Evolutionary conservation across 2,329 filamentous ascomycete species (phyloP).

Genomic region (Raffaelea arxii): DNA sequence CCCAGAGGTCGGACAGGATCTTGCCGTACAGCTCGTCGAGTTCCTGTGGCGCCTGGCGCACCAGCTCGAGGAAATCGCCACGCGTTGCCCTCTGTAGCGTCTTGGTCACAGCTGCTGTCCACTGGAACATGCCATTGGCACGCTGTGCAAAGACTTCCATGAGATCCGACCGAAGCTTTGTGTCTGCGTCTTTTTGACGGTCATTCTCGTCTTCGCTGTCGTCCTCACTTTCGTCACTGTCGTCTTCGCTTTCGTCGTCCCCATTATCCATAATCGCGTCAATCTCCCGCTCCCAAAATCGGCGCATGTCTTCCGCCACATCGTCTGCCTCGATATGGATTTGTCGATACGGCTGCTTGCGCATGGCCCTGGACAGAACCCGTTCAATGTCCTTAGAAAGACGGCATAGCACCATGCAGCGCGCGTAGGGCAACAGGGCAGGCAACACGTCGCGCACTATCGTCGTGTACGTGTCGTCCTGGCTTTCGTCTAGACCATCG

Average conservation of each 20-base stretch:
- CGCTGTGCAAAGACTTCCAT: not conserved
- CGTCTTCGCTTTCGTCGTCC: not conserved
- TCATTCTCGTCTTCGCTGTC: too few species aligned
- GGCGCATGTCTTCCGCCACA: not conserved
- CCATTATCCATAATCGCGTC: not conserved
- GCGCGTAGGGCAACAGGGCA: not conserved
- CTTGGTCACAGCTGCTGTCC: not conserved
- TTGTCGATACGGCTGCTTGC: not conserved
- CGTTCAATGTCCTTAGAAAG: not conserved
- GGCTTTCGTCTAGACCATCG: not conserved
- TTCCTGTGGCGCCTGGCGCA: not conserved
- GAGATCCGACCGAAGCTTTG: too few species aligned
- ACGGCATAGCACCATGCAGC: not conserved
- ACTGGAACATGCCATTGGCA: not conserved
- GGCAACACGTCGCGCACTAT: not conserved
- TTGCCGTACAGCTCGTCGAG: not conserved
- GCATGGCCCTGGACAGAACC: not conserved
- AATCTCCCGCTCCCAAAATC: not conserved
- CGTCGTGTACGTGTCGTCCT: not conserved
- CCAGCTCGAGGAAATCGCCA: not conserved
- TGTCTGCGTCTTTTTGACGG: too few species aligned
- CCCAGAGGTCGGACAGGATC: not conserved
- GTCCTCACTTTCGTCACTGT: too few species aligned
- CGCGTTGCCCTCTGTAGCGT: too few species aligned
- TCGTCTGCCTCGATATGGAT: not conserved